Percentiles rank a stretch among this genome's conserved stretches.
Evolutionary conservation across 352 stramenopile genomes (phyloP).

Genomic region (Globisporangium sylvaticum): DNA sequence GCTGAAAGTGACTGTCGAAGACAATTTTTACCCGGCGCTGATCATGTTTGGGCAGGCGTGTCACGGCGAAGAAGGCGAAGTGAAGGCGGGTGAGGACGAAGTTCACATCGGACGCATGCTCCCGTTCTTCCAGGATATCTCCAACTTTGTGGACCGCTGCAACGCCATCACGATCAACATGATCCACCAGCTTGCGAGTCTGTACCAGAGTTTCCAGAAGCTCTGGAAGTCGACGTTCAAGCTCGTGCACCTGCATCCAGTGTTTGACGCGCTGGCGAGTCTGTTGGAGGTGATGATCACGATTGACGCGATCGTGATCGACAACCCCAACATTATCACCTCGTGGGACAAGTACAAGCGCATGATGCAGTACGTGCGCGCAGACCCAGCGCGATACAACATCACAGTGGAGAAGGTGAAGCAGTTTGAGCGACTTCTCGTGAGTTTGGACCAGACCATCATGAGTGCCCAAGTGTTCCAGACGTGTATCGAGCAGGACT

Average conservation of each 20-base stretch:
- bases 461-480: constrained; percentile 88
- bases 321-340: constrained; percentile 84
- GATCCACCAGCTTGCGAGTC: constrained; percentile 84
- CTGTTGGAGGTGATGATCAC: constrained; percentile 87
- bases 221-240: constrained; percentile 89
- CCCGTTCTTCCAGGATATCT: constrained; percentile 87
- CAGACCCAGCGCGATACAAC: constrained; percentile 77
- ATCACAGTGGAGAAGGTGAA: constrained; percentile 80
- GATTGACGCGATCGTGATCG: constrained; percentile 84
- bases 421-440: constrained; percentile 82
- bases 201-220: constrained; percentile 87
- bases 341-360: constrained; percentile 91
- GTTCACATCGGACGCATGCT: constrained; percentile 85
- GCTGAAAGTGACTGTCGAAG: constrained; percentile 86
- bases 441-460: constrained; percentile 86
- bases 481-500: constrained; percentile 87
- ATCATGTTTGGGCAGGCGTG: constrained; percentile 86
- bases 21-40: constrained; percentile 86
- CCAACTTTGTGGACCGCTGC: constrained; percentile 89
- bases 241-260: constrained; percentile 73
- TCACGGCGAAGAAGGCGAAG: constrained; percentile 62
- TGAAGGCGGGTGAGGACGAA: constrained; percentile 78
- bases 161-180: constrained; percentile 88
- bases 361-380: constrained; percentile 89
- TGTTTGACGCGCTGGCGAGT: constrained; percentile 75